phyloP scores from a whole-genome alignment of 345 rosid genomes.

The Eucalyptus erythrocorys region DNA sequence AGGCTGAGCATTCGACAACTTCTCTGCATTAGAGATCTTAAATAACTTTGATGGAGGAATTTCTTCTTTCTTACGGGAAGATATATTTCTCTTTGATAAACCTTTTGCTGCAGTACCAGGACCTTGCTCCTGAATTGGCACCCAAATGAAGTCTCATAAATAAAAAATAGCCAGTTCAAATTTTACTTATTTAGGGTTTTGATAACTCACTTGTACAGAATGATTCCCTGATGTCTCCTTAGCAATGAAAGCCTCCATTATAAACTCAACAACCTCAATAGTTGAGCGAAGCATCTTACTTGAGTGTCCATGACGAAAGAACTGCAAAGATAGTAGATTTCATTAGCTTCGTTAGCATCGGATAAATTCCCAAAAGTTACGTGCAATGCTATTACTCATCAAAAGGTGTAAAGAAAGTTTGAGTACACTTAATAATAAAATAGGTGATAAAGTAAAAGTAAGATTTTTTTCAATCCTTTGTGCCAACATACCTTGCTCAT shows the following conservation, averaged over 20 bases:
- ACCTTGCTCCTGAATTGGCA: neutral
- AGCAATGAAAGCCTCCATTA: neutral
- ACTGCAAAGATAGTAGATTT: neutral
- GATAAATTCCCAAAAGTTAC: neutral
- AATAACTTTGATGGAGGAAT: neutral
- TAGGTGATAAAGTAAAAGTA: neutral
- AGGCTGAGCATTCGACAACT: neutral
- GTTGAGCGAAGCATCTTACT: neutral
- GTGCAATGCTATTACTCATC: neutral
- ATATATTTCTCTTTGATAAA: neutral
- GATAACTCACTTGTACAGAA: neutral
- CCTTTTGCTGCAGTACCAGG: neutral
- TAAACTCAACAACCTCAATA: neutral
- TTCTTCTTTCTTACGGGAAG: neutral
- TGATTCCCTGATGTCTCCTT: neutral
- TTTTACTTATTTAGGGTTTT: neutral
- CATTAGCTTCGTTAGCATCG: neutral
- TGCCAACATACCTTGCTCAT: neutral
- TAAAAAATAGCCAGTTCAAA: neutral
- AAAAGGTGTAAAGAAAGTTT: neutral
- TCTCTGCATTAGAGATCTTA: neutral
- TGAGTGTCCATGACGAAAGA: neutral
- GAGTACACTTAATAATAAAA: neutral
- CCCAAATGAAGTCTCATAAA: neutral
- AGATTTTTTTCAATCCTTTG: neutral